These are phyloP conservation scores for Acanthamoeba triangularis DNA, from an alignment of 208 protist genomes.

Conservation along the genomic window DNA sequence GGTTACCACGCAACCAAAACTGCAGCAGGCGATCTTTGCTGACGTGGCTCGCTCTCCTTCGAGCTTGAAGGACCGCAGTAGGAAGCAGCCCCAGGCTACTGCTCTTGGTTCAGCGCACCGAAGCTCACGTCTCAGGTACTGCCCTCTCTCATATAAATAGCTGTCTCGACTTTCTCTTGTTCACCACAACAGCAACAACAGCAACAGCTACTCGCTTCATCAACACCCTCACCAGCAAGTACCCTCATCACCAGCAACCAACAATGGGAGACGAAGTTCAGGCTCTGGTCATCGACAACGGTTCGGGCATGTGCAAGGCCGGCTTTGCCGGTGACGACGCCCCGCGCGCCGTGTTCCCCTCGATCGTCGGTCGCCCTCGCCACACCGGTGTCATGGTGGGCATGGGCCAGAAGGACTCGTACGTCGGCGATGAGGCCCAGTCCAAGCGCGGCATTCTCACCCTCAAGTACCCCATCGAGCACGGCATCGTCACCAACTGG, in stretches of 20 bases:
- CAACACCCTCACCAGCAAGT: too few species aligned
- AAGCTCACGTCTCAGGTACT: background rate
- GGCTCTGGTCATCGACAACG: conserved; percentile 87
- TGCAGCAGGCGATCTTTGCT: too few species aligned
- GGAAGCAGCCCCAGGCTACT: too few species aligned
- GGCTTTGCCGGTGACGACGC: conserved; percentile 97
- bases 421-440: conserved; percentile 91
- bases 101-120: background rate
- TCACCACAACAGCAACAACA: too few species aligned
- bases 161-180: too few species aligned
- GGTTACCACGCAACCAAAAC: too few species aligned
- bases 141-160: background rate
- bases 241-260: too few species aligned
- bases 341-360: conserved; percentile 94
- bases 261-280: conserved; percentile 68
- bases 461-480: conserved; percentile 90
- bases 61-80: too few species aligned
- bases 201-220: too few species aligned
- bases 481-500: conserved; percentile 98
- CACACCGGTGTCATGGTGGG: conserved; percentile 97
- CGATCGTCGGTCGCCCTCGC: conserved; percentile 94
- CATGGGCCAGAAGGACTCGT: conserved; percentile 90
- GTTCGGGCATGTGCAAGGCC: conserved; percentile 90
- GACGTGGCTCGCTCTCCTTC: too few species aligned
- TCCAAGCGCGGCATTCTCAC: conserved; percentile 89